Evolutionary conservation across 208 protist species (phyloP).

Genomic region (Leishmania amazonensis): DNA sequence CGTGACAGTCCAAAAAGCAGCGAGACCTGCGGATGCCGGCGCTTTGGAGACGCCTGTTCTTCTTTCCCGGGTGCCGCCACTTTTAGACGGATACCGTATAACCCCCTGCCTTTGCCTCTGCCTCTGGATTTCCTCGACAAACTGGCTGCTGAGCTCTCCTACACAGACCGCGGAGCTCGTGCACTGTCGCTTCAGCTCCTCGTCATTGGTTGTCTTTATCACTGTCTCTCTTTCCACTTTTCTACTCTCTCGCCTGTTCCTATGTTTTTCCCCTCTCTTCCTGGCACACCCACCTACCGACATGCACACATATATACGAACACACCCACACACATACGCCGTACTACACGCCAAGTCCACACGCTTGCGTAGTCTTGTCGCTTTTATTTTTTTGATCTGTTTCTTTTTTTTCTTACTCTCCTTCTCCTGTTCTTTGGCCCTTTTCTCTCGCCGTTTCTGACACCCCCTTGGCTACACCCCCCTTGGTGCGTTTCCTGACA

Average conservation of each 20-base stretch:
- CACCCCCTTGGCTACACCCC: not conserved
- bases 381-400: not conserved
- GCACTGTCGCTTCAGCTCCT: not conserved
- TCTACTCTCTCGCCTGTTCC: not conserved
- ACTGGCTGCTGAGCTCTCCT: not conserved
- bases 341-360: not conserved
- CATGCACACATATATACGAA: not conserved
- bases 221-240: not conserved
- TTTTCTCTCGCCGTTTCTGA: not conserved
- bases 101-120: not conserved
- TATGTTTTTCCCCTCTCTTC: not conserved
- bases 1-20: no score
- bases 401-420: not conserved
- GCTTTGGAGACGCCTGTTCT: no score
- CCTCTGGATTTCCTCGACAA: not conserved
- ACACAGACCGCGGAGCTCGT: not conserved
- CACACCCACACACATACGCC: not conserved
- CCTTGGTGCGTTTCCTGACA: not conserved
- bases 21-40: not conserved
- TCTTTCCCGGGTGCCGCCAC: not conserved
- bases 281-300: not conserved
- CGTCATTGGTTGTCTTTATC: not conserved
- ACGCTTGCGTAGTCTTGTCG: not conserved
- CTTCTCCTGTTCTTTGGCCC: not conserved
- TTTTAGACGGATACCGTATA: not conserved